Base-by-base conservation (phyloP, 1,139 yeast genomes). In the Lodderomyces parapsilosis region DNA sequence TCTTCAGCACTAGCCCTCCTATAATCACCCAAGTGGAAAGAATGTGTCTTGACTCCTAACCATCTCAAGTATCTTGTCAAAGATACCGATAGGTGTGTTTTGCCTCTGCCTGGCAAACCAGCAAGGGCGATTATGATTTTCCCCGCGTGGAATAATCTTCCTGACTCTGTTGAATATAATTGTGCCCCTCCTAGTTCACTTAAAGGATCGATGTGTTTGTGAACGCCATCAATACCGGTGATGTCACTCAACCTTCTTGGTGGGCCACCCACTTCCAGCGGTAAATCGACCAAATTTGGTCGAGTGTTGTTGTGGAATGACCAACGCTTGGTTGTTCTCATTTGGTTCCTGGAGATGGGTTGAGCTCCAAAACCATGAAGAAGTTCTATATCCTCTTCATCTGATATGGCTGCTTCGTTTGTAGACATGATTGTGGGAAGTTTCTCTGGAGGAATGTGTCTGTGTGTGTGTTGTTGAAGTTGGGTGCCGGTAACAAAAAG, bases 61-160 rank as follows among this genome's bases (percentile, higher is more conserved):
- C 99, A 93, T 53, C 97, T 76, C 51, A 94, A 73, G 60, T 91
- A 93, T 47, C 99, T 76, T 1, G 97, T 90, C 49, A 93, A 74
- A 10, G 96, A 84, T 20, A 91, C 98, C 6, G 96, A 86, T 46
- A 91, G 75, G 60, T 91, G 93, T 1, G 99, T 93, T 61, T 93
- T 93, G 6, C 99, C 98, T 43, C 99, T 76, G 1, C 97, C 99
- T 1, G 99, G 99, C 48, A 91, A 74, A 0, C 99, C 99, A 6
- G 89, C 95, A 53, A 93, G 74, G 9, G 86, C 89, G 46, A 93
- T 85, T 57, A 96, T 82, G 42, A 93, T 83, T 58, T 90, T 88
- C 3, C 99, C 99, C 3, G 99, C 98, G 57, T 93, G 98, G 67
- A 88, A 93, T 55, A 94, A 71, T 49, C 89, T 75, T 0, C 97